Base-by-base conservation (phyloP, 768 basidiomycete species). In the Lactarius quietus region DNA sequence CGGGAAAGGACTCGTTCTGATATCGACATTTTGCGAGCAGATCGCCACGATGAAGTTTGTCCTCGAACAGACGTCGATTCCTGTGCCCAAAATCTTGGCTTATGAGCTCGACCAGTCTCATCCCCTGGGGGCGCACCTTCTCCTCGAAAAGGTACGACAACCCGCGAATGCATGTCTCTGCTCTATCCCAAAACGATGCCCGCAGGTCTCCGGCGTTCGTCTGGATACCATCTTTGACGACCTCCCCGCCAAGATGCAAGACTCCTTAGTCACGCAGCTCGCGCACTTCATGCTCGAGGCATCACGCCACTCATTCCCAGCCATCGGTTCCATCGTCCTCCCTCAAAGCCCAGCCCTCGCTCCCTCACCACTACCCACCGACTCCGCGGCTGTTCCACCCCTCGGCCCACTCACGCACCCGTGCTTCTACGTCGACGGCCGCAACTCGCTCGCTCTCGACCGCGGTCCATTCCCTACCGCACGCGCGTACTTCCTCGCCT, bases 401-500 rank as follows among this genome's bases (percentile, higher is more conserved):
- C 67, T 69, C 39, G 69, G 69, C 6, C 63, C 67, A 28, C 66
- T 69, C 45, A 65, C 63, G 5, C 70, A 71, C 26, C 71, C 72
- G 14, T 65, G 72, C 36, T 77, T 75, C 69, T 75, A 69, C 64
- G 62, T 65, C 8, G 73, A 74, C 41, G 76, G 73, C 6, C 73
- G 75, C 29, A 68, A 69, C 2, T 65, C 68, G 23, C 63, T 77
- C 45, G 38, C 72, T n/a, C 63, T 77, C 53, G 73, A 77, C 57
- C 74, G 76, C 10, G 75, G 76, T 1, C 76, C 76, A 0, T 77
- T 74, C 45, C 55, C 55, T 2, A 71, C 69, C 18, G 71, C 72
- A 0, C 66, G 69, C 23, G 75, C 70, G n/a, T 77, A 77, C 65
- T 74, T 75, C 61, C 58, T 67, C 10, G 76, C 76, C 10, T 77